phyloP scores from a whole-genome alignment of 2,329 filamentous ascomycete genomes.

The Aspergillus sp. region DNA sequence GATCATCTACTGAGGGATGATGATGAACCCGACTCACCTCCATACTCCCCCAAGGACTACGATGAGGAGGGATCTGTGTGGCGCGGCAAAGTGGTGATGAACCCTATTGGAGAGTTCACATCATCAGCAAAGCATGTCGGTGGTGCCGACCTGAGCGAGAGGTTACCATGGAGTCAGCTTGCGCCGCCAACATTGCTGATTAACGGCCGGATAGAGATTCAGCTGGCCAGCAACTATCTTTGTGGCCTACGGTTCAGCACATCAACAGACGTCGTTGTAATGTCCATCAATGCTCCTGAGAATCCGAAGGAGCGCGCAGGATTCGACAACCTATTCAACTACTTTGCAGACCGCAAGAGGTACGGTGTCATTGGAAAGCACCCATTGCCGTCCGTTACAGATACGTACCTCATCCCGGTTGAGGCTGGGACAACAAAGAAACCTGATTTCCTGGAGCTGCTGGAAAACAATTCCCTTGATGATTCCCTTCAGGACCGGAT shows the following conservation, averaged over 20 bases:
- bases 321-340: constrained; percentile 75
- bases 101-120: constrained; percentile 65
- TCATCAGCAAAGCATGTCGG: constrained; percentile 77
- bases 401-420: constrained; percentile 86
- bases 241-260: constrained; percentile 76
- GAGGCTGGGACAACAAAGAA: constrained; percentile 60
- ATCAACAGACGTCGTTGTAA: constrained; percentile 75
- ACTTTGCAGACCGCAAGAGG: constrained; percentile 72
- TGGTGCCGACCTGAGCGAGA: constrained; percentile 67
- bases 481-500: constrained; percentile 65
- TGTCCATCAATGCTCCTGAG: constrained; percentile 61
- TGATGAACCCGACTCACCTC: constrained; percentile 70
- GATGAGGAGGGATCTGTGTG: constrained; percentile 66
- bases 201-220: constrained; percentile 65
- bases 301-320: constrained; percentile 51
- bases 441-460: constrained; percentile 79
- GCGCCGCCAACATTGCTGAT: constrained; percentile 61
- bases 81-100: constrained; percentile 71
- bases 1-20: constrained; percentile 81
- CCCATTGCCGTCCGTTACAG: constrained; percentile 66
- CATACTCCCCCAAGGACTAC: constrained; percentile 75
- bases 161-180: constrained; percentile 66
- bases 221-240: constrained; percentile 83
- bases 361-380: constrained; percentile 85
- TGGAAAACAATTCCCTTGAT: constrained; percentile 78